Evolutionary conservation across 768 basidiomycete genomes (phyloP).

Genomic region (Trametes elegans): DNA sequence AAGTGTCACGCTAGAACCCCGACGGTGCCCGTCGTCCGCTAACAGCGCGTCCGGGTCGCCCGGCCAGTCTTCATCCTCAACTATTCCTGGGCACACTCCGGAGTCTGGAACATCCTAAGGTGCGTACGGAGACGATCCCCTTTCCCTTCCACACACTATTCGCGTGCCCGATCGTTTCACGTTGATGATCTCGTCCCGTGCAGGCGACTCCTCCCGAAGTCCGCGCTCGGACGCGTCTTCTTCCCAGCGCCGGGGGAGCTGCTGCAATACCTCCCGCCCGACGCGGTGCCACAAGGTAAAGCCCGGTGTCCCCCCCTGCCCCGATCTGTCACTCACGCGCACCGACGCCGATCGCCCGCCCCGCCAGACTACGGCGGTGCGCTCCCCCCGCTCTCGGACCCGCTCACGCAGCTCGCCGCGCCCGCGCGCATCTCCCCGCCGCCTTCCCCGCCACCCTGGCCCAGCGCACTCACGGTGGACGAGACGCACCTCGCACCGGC

Average conservation of each 20-base stretch:
- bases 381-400: slow-evolving; percentile 52
- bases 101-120: slow-evolving; percentile 67
- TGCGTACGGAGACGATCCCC: slow-evolving; percentile 37
- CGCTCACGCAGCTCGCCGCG: slow-evolving; percentile 33
- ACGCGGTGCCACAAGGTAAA: slow-evolving; percentile 58
- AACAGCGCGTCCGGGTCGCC: slow-evolving; percentile 24
- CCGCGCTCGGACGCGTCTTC: slow-evolving; percentile 63
- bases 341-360: slow-evolving; percentile 20
- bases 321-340: slow-evolving; percentile 11
- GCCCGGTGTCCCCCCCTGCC: slow-evolving; percentile 14
- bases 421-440: neutral
- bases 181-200: slow-evolving; percentile 6
- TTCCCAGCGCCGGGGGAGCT: slow-evolving; percentile 61
- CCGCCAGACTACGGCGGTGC: slow-evolving; percentile 64
- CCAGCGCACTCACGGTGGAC: no score
- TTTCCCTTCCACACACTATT: no score
- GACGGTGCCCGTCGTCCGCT: slow-evolving; percentile 1
- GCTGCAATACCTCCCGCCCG: slow-evolving; percentile 49
- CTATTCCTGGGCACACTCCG: slow-evolving; percentile 71
- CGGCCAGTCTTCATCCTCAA: slow-evolving; percentile 67
- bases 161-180: neutral
- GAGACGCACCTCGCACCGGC: slow-evolving; percentile 2
- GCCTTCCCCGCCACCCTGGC: neutral
- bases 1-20: slow-evolving; percentile 21
- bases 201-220: slow-evolving; percentile 61